Conservation (phyloP, 179 eudicot genomes). For the Spinacia oleracea region DNA sequence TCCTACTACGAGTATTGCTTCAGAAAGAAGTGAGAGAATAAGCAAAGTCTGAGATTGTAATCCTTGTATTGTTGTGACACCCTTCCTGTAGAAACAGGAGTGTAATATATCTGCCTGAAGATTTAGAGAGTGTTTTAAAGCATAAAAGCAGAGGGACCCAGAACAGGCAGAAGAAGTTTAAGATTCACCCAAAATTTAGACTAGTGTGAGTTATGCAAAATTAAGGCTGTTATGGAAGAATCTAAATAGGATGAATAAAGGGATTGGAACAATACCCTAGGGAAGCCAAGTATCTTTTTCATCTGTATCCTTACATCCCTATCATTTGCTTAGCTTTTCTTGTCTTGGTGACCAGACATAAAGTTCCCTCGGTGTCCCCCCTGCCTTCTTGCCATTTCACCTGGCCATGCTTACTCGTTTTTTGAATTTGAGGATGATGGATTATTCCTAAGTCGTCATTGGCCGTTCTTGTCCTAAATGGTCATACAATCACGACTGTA, state of each 20-base stretch:
- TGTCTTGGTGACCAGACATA: conserved; percentile 40
- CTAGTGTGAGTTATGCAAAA: conserved; percentile 56
- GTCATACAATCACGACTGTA: conserved; percentile 15
- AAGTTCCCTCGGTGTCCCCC: conserved; percentile 37
- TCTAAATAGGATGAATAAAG: conserved; percentile 70
- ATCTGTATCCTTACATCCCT: conserved; percentile 47
- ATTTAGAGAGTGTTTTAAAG: conserved; percentile 49
- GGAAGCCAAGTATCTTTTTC: conserved; percentile 90
- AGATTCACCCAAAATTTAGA: conserved; percentile 76
- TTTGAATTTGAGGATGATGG: conserved; percentile 19
- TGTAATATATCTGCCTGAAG: conserved; percentile 45
- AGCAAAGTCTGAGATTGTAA: conserved; percentile 38
- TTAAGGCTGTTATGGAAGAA: conserved; percentile 85
- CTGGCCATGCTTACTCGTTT: conserved; percentile 30
- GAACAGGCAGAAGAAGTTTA: conserved; percentile 50
- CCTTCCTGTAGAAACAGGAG: conserved; percentile 51
- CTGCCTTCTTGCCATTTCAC: conserved; percentile 45
- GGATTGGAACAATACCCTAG: conserved; percentile 55
- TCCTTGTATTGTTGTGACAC: conserved; percentile 37
- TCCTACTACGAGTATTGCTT: conserved; percentile 18
- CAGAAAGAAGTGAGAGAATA: conserved; percentile 34
- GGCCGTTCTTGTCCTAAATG: conserved; percentile 18
- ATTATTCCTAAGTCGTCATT: conserved; percentile 14
- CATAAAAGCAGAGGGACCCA: conserved; percentile 68
- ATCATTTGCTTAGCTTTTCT: conserved; percentile 51